Percentiles rank a stretch among this genome's conserved stretches.
Conservation (phyloP, 306 rosid genomes). For the Abrus pulchellus region DNA sequence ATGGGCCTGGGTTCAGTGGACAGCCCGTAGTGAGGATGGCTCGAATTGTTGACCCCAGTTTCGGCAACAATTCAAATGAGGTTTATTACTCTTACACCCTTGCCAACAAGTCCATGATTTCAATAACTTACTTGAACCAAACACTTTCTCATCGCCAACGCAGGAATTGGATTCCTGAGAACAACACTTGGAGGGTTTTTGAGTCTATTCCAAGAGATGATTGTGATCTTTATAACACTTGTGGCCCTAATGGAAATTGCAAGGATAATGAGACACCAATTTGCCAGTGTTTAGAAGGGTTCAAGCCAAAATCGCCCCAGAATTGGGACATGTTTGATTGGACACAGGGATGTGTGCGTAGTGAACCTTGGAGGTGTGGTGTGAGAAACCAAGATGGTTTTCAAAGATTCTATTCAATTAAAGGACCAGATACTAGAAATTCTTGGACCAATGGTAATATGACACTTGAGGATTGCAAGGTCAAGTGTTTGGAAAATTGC, state of each 20-base stretch:
- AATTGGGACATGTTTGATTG: not conserved
- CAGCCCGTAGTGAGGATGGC: not conserved
- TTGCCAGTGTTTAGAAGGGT: not conserved
- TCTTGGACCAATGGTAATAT: not conserved
- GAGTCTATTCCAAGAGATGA: not conserved
- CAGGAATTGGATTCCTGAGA: not conserved
- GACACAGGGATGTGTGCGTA: not conserved
- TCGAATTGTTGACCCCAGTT: not conserved
- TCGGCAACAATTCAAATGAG: not conserved
- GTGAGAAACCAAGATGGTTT: not conserved
- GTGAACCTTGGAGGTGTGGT: not conserved
- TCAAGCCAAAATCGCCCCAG: not conserved
- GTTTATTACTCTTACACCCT: too few species aligned
- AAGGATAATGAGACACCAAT: not conserved
- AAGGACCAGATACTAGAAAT: not conserved
- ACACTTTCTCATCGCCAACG: not conserved
- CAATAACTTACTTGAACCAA: not conserved
- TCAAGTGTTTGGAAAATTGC: not conserved
- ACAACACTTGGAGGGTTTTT: not conserved
- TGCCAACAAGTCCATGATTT: not conserved
- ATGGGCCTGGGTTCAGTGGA: not conserved
- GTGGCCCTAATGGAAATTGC: not conserved
- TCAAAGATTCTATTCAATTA: not conserved
- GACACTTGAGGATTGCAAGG: not conserved
- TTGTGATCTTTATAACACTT: constrained; percentile 8